phyloP scores from a whole-genome alignment of 768 basidiomycete species.

The Porpolomopsis calyptriformis region DNA sequence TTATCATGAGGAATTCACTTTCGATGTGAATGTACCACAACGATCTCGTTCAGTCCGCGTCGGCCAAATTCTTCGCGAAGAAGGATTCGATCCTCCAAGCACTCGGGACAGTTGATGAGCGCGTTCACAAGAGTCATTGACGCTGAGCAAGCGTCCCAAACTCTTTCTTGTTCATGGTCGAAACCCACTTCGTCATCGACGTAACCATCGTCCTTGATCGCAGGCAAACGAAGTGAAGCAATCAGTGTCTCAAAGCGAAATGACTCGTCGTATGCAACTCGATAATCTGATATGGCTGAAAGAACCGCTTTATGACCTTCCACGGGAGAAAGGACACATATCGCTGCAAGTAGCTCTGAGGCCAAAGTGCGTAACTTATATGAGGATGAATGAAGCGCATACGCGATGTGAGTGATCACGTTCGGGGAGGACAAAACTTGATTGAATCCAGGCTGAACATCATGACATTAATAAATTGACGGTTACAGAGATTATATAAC shows the following conservation, averaged over 20 bases:
- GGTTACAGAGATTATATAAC: constrained; percentile 14
- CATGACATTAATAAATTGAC: constrained; percentile 8
- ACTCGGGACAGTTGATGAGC: constrained; percentile 62
- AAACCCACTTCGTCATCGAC: constrained; percentile 23
- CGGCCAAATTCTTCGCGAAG: constrained; percentile 77
- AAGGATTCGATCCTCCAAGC: constrained; percentile 66
- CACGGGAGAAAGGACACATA: constrained; percentile 60
- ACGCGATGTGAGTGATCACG: constrained; percentile 62
- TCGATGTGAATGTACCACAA: constrained; percentile 50
- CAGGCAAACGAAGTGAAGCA: constrained; percentile 45
- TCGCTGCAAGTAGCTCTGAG: constrained; percentile 73
- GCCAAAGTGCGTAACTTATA: constrained; percentile 58
- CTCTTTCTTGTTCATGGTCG: constrained; percentile 48
- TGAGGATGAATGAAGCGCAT: constrained; percentile 56
- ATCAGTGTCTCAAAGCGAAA: constrained; percentile 78
- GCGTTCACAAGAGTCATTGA: constrained; percentile 75
- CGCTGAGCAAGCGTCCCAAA: constrained; percentile 75
- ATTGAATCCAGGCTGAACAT: constrained; percentile 57
- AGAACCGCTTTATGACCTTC: constrained; percentile 71
- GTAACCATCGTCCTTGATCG: constrained; percentile 25
- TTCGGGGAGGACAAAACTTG: constrained; percentile 52
- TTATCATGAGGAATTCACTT: not conserved
- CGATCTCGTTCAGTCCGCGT: constrained; percentile 72
- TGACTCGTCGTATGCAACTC: constrained; percentile 54
- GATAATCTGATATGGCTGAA: constrained; percentile 71